Conservation (phyloP, 208 protist species). For the Spongospora subterranea region DNA sequence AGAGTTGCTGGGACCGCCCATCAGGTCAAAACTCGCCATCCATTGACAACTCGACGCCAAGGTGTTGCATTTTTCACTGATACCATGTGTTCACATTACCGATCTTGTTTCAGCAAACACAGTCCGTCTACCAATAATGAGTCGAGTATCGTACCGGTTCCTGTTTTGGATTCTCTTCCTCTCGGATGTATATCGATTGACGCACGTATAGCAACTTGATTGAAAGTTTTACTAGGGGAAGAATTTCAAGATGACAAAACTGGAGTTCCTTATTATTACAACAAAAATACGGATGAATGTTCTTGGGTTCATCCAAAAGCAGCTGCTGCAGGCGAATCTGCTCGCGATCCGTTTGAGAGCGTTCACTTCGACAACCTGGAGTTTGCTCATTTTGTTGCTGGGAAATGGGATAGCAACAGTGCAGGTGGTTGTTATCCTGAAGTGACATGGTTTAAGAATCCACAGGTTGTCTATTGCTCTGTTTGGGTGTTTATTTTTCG, state of each 20-base stretch:
- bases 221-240: not conserved
- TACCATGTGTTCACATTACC: no score
- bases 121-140: no score
- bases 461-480: no score
- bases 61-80: no score
- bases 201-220: no score
- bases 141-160: no score
- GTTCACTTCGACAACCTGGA: not conserved
- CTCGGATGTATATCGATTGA: no score
- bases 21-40: not conserved
- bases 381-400: not conserved
- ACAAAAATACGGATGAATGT: constrained; percentile 17
- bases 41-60: not conserved
- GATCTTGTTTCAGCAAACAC: no score
- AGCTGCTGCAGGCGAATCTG: not conserved
- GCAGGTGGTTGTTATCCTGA: not conserved
- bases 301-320: not conserved
- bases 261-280: constrained; percentile 52
- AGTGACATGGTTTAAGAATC: constrained; percentile 29
- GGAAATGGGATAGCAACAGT: not conserved
- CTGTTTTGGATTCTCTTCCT: no score
- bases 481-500: no score
- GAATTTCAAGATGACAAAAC: constrained; percentile 23
- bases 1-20: constrained; percentile 48
- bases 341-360: not conserved